phyloP scores from a whole-genome alignment of 2,329 filamentous ascomycete genomes.

The Ophiosphaerella narmari region DNA sequence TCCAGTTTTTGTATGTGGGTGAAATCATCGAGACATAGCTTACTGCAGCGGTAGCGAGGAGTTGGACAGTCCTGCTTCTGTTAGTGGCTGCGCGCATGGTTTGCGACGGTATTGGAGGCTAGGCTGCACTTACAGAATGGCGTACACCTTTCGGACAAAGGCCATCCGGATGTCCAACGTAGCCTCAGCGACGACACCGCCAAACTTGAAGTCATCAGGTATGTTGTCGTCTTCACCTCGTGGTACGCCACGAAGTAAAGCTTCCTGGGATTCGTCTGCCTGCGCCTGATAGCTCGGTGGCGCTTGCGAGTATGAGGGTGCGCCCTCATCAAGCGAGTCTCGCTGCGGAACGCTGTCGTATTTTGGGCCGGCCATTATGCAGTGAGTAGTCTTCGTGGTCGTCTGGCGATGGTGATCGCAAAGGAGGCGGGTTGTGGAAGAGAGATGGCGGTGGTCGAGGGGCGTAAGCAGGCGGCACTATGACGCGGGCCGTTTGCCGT shows the following conservation, averaged over 20 bases:
- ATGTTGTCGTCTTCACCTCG: constrained; percentile 86
- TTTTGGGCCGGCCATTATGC: constrained; percentile 74
- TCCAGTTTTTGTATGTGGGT: constrained; percentile 78
- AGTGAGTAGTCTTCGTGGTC: neutral
- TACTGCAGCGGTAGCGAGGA: constrained; percentile 80
- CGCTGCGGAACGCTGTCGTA: constrained; percentile 83
- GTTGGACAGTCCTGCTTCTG: constrained; percentile 72
- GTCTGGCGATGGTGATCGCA: neutral
- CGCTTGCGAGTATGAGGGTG: constrained; percentile 66
- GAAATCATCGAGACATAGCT: constrained; percentile 87
- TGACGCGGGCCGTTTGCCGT: neutral
- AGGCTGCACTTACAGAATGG: constrained; percentile 69
- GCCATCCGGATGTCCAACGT: constrained; percentile 96
- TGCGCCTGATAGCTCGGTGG: constrained; percentile 79
- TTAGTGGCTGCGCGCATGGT: constrained; percentile 15
- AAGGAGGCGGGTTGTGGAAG: neutral
- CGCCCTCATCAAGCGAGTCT: constrained; percentile 76
- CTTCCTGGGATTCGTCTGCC: constrained; percentile 60
- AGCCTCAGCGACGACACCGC: constrained; percentile 88
- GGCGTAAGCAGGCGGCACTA: neutral
- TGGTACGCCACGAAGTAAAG: constrained; percentile 67
- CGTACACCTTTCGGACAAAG: constrained; percentile 96
- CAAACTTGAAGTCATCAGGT: constrained; percentile 98
- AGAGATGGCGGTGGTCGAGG: neutral
- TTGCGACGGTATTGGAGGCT: neutral